These are phyloP conservation scores for Trametes punicea DNA, from an alignment of 768 basidiomycete species.

Conservation along the genomic window DNA sequence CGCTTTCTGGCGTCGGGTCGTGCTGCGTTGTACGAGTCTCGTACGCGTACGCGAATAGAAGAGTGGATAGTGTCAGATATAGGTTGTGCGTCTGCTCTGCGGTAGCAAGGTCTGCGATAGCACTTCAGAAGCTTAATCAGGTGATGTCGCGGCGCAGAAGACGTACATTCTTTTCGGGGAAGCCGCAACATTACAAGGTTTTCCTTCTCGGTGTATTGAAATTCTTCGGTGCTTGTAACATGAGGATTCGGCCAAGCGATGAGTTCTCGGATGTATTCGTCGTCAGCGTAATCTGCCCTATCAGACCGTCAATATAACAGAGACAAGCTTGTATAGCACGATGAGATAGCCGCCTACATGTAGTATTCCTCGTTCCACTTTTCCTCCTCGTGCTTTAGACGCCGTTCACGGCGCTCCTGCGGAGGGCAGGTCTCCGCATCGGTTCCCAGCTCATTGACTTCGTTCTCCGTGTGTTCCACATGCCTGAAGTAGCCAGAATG, in stretches of 20 bases:
- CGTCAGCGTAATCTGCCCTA: slow-evolving; percentile 81
- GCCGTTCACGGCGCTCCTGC: slow-evolving; percentile 49
- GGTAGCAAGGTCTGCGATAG: slow-evolving; percentile 55
- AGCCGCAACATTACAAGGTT: slow-evolving; percentile 59
- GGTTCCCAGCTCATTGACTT: slow-evolving; percentile 73
- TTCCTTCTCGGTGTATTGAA: slow-evolving; percentile 70
- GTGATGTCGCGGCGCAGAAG: not conserved
- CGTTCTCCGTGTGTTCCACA: slow-evolving; percentile 72
- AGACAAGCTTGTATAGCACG: not conserved
- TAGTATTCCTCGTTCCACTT: slow-evolving; percentile 87
- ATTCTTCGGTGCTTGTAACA: slow-evolving; percentile 30
- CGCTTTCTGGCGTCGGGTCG: slow-evolving; percentile 85
- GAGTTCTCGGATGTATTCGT: slow-evolving; percentile 70
- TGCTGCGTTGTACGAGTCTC: slow-evolving; percentile 73
- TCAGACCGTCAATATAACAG: not conserved
- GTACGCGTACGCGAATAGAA: slow-evolving; percentile 81
- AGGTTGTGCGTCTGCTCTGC: slow-evolving; percentile 53
- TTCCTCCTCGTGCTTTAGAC: slow-evolving; percentile 61
- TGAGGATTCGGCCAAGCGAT: slow-evolving; percentile 64
- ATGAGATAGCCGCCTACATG: slow-evolving; percentile 46
- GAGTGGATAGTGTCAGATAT: slow-evolving; percentile 63
- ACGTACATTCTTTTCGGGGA: slow-evolving; percentile 51
- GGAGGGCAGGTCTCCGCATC: slow-evolving; percentile 56
- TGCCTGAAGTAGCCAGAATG: slow-evolving; percentile 75
- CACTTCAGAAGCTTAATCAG: not conserved